Percentiles rank a stretch among this genome's conserved stretches.
Conservation (phyloP, 495 filamentous ascomycete genomes). For the Thermochaetoides thermophila region DNA sequence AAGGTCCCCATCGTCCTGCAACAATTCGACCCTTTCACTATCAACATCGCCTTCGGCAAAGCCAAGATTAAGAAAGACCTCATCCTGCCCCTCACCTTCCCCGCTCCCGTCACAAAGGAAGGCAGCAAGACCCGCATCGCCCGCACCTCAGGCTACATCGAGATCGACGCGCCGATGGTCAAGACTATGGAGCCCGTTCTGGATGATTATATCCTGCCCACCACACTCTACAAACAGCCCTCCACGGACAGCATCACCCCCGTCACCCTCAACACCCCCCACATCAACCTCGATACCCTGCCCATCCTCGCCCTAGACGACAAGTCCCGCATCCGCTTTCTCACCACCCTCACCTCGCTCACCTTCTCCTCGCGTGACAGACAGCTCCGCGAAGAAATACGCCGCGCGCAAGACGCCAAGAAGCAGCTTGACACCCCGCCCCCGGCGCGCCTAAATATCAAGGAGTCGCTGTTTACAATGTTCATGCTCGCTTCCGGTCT, state of each 20-base stretch:
- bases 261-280: slow-evolving; percentile 23
- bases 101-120: slow-evolving; percentile 24
- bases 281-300: slow-evolving; percentile 27
- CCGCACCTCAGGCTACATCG: slow-evolving; percentile 32
- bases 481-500: slow-evolving; percentile 30
- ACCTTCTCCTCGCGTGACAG: slow-evolving; percentile 30
- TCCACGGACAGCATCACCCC: slow-evolving; percentile 11
- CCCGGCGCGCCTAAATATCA: slow-evolving; percentile 27
- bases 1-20: slow-evolving; percentile 17
- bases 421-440: background rate
- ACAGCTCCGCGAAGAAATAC: slow-evolving; percentile 12
- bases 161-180: slow-evolving; percentile 26
- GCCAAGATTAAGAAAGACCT: background rate
- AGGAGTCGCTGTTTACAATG: slow-evolving; percentile 32
- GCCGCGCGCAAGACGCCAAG: background rate
- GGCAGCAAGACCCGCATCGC: slow-evolving; percentile 25
- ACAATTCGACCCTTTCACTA: slow-evolving; percentile 18
- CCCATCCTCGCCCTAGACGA: slow-evolving; percentile 23
- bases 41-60: slow-evolving; percentile 20
- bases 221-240: slow-evolving; percentile 5
- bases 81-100: slow-evolving; percentile 20
- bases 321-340: slow-evolving; percentile 16
- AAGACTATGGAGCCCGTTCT: slow-evolving; percentile 5
- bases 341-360: slow-evolving; percentile 20
- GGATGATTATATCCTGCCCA: slow-evolving; percentile 20